Evolutionary conservation across 257 asterid genomes (phyloP).

Genomic region (Jacaranda mimosifolia): DNA sequence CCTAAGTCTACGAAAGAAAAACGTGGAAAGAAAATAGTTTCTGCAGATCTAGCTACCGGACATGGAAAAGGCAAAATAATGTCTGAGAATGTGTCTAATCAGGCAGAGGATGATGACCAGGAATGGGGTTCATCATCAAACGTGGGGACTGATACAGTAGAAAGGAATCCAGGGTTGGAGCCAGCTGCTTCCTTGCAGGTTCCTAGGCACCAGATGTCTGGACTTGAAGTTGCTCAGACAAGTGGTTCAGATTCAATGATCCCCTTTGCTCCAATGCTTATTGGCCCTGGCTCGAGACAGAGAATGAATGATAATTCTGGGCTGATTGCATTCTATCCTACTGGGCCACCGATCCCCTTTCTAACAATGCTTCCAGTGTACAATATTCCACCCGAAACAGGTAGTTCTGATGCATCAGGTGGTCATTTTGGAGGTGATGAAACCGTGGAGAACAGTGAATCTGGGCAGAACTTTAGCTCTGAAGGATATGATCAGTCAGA

Average conservation of each 20-base stretch:
- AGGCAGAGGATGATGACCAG: constrained; percentile 68
- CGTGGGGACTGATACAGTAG: constrained; percentile 56
- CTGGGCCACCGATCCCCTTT: constrained; percentile 98
- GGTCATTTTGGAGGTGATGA: constrained; percentile 66
- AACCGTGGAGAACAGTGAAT: constrained; percentile 52
- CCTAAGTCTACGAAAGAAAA: constrained; percentile 56
- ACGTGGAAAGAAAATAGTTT: constrained; percentile 49
- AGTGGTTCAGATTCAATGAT: constrained; percentile 76
- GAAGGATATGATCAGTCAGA: constrained; percentile 64
- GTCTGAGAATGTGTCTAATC: constrained; percentile 55
- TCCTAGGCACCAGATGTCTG: constrained; percentile 61
- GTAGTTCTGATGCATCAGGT: constrained; percentile 63
- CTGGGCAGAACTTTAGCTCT: constrained; percentile 55
- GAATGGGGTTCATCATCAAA: constrained; percentile 57
- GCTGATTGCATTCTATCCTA: constrained; percentile 80
- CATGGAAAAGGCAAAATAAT: constrained; percentile 69
- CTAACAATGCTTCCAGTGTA: constrained; percentile 92
- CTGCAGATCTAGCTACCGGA: constrained; percentile 42
- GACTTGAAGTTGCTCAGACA: constrained; percentile 73
- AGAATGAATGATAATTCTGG: constrained; percentile 73
- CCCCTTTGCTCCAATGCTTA: constrained; percentile 82
- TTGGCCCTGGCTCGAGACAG: constrained; percentile 72
- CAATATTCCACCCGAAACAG: constrained; percentile 69
- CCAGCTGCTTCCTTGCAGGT: constrained; percentile 60
- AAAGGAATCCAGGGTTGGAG: constrained; percentile 61